A percentile compares a stretch with the other conserved stretches of the same genome.
These are phyloP conservation scores for Exophiala sideris DNA, from an alignment of 2,329 filamentous ascomycete genomes.

Conservation along the genomic window DNA sequence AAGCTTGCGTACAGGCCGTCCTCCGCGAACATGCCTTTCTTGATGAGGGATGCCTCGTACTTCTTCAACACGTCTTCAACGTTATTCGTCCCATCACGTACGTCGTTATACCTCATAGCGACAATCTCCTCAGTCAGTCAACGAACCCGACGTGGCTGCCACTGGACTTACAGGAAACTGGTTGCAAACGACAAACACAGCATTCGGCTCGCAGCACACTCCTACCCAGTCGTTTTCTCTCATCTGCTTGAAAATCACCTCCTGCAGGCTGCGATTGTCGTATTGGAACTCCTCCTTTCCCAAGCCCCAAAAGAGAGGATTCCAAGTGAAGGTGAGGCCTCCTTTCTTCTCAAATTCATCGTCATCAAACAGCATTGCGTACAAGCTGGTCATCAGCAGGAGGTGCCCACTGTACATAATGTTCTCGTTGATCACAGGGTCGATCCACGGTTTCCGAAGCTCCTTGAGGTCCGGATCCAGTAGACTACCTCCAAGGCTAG, in stretches of 20 bases:
- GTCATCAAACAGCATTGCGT: slow-evolving; percentile 44
- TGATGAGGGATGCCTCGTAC: slow-evolving; percentile 36
- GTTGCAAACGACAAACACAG: slow-evolving; percentile 37
- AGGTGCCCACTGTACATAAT: slow-evolving; percentile 45
- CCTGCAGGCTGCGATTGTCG: slow-evolving; percentile 34
- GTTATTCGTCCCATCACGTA: slow-evolving; percentile 34
- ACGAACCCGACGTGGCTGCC: neutral
- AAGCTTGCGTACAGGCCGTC: slow-evolving; percentile 31
- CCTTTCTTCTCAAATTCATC: slow-evolving; percentile 37
- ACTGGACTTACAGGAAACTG: slow-evolving; percentile 39
- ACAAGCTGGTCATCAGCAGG: slow-evolving; percentile 40
- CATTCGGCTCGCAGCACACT: slow-evolving; percentile 45
- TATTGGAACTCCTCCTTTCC: slow-evolving; percentile 38
- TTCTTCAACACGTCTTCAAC: slow-evolving; percentile 35
- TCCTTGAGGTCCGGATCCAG: slow-evolving; percentile 39
- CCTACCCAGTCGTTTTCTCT: slow-evolving; percentile 40
- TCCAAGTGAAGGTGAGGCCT: slow-evolving; percentile 38
- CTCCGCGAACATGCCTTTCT: slow-evolving; percentile 31
- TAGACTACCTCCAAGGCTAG: slow-evolving; percentile 34
- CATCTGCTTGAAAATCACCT: slow-evolving; percentile 37
- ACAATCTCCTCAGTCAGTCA: slow-evolving; percentile 31
- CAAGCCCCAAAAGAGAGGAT: slow-evolving; percentile 40
- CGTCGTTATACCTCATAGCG: slow-evolving; percentile 39
- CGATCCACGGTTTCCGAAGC: slow-evolving; percentile 42
- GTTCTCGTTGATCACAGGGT: slow-evolving; percentile 41